These are phyloP conservation scores for Mycena chlorophos DNA, from an alignment of 768 basidiomycete genomes.

Conservation along the genomic window DNA sequence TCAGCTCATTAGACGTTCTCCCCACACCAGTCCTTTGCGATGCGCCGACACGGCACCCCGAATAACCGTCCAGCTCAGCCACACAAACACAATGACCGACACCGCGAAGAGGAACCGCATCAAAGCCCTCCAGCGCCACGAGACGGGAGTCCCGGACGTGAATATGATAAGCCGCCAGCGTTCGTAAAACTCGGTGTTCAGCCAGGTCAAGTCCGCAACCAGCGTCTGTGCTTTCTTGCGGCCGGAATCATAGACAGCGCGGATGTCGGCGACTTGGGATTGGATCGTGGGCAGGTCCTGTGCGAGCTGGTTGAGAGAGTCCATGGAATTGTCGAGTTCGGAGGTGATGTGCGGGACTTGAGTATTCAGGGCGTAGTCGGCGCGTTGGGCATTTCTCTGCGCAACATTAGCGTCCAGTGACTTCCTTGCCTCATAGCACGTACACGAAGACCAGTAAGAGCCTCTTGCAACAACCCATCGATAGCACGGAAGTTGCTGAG, in stretches of 20 bases:
- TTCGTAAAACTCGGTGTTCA: constrained; percentile 77
- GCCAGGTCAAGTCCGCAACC: constrained; percentile 66
- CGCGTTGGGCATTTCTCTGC: constrained; percentile 60
- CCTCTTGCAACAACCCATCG: constrained; percentile 67
- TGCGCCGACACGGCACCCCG: constrained; percentile 73
- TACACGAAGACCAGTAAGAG: constrained; percentile 61
- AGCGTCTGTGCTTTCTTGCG: constrained; percentile 66
- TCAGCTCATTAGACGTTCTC: constrained; percentile 74
- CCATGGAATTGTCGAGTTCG: constrained; percentile 62
- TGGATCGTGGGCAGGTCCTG: constrained; percentile 62
- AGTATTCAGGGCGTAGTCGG: constrained; percentile 54
- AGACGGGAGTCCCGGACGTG: constrained; percentile 70
- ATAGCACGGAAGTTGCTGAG: constrained; percentile 76
- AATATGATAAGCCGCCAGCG: constrained; percentile 76
- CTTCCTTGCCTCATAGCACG: constrained; percentile 19
- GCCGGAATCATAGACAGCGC: constrained; percentile 70
- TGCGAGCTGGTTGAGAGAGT: constrained; percentile 57
- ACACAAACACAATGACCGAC: constrained; percentile 57
- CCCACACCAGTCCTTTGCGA: constrained; percentile 75
- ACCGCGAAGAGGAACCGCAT: constrained; percentile 62
- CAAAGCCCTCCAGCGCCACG: constrained; percentile 64
- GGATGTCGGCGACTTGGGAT: constrained; percentile 61
- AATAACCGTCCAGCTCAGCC: constrained; percentile 60
- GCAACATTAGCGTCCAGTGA: constrained; percentile 4
- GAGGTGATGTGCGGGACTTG: constrained; percentile 64